Conservation (phyloP, 1,284 basidiomycete species). For the Marasmius sp. region DNA sequence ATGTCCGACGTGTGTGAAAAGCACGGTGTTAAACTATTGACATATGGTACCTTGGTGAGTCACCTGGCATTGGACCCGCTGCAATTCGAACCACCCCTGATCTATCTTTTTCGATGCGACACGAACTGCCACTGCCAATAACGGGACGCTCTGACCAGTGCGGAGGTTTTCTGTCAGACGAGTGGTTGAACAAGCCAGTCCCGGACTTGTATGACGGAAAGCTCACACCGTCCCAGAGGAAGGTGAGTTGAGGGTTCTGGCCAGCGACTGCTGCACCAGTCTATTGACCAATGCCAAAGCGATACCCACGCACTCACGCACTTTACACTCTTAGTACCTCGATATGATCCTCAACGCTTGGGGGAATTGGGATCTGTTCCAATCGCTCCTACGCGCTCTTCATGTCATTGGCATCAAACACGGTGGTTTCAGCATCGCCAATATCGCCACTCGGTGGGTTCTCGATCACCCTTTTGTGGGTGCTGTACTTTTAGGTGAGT, state of each 20-base stretch:
- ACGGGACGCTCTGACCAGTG: conserved; percentile 45
- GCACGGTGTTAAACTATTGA: conserved; percentile 72
- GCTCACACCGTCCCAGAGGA: conserved; percentile 77
- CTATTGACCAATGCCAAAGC: not conserved
- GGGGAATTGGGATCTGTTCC: conserved; percentile 78
- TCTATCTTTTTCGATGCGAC: not conserved
- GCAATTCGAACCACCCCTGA: conserved; percentile 6
- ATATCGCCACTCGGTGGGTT: conserved; percentile 79
- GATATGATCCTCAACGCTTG: conserved; percentile 78
- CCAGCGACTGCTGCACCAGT: not conserved
- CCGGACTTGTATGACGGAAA: conserved; percentile 68
- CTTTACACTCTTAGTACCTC: conserved; percentile 59
- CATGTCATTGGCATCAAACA: conserved; percentile 68
- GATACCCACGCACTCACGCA: not conserved
- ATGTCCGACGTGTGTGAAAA: conserved; percentile 76
- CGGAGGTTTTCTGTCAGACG: conserved; percentile 77
- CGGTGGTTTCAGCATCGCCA: conserved; percentile 68
- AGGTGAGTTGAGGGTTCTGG: conserved; percentile 54
- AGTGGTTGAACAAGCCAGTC: conserved; percentile 66
- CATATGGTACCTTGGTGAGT: conserved; percentile 77
- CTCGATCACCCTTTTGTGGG: conserved; percentile 77
- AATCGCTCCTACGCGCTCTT: conserved; percentile 58
- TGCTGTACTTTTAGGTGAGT: conserved; percentile 74
- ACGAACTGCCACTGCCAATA: too few species aligned
- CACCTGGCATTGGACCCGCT: conserved; percentile 13